A percentile compares a stretch with the other conserved stretches of the same genome.
These are phyloP conservation scores for Solanum virginianum DNA, from an alignment of 257 asterid genomes.

Conservation along the genomic window DNA sequence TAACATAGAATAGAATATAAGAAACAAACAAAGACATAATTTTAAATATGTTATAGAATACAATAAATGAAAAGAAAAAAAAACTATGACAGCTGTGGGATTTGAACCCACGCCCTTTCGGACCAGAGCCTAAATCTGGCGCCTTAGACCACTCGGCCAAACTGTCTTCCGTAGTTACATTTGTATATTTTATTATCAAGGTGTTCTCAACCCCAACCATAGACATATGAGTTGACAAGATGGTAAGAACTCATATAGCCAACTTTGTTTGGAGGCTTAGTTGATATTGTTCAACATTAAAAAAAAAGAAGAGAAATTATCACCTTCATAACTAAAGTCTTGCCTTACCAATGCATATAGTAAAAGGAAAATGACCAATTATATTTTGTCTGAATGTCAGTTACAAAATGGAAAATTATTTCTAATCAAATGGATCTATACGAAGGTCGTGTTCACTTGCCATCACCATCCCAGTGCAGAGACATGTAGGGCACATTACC, in stretches of 20 bases:
- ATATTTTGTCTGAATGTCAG: not conserved
- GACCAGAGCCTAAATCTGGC: constrained; percentile 99
- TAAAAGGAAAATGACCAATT: not conserved
- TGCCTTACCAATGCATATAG: not conserved
- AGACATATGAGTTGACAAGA: not conserved
- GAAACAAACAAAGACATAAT: fast-evolving
- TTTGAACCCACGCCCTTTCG: constrained; percentile 99
- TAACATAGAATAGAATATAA: not conserved
- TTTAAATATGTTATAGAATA: not conserved
- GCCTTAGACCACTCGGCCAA: constrained; percentile 99
- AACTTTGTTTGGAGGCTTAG: not conserved
- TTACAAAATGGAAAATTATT: not conserved
- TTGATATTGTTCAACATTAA: too few relatives aligned
- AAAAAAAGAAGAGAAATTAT: not conserved
- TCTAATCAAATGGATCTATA: constrained; percentile 75
- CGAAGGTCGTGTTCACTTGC: constrained; percentile 93
- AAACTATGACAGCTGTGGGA: not conserved
- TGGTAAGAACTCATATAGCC: not conserved
- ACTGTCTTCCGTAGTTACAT: constrained; percentile 76
- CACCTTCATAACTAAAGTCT: not conserved
- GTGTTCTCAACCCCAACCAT: not conserved
- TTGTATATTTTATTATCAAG: not conserved
- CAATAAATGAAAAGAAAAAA: too few relatives aligned
- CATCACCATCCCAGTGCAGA: constrained; percentile 94
- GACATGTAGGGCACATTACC: constrained; percentile 96